Evolutionary conservation across 1,139 yeast species (phyloP), one percentile per base, ranked within the genome.

Genomic region (Kodamaea anthophila): DNA sequence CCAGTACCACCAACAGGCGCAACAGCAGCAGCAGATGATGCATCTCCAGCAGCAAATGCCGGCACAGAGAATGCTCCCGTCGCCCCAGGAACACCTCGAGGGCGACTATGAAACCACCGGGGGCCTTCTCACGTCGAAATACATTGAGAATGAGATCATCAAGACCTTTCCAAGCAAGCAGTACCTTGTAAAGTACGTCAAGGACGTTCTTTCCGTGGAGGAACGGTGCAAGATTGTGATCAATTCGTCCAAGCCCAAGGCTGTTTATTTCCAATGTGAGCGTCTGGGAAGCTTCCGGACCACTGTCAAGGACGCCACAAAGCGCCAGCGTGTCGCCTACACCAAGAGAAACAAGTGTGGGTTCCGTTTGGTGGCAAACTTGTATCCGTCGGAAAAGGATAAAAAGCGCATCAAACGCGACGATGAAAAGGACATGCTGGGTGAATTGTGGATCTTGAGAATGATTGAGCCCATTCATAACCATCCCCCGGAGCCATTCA

Each of bases 241-340:
- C 42, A 65, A 65, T 45, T 61, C 69, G 20, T 63, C 70, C 14
- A 67, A 67, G 45, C 71, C 72, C 13, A 66, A 67, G 46, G 74
- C 74, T 2, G 68, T 67, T 10, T 67, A 67, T 46, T 67, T 66
- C 49, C 72, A 65, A 45, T 67, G 74, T 45, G 74, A 67, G 44
- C 50, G 71, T 32, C 58, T 67, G 6, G 74, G 74, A 2, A 53
- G 60, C 15, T 67, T 66, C 42, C 53, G 74, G 45, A 67, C 74
- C 26, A 67, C 74, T 2, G 74, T 67, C 30, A 66, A 66, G 48
- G 72, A 65, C 38, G 55, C 68, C 9, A 42, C 62, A 26, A 64
- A 64, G 49, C 55, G 74, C 49, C 72, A 67, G 43, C 48, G 74
- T 41, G 70, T 66, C 15, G 74, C 72, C n/a, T 67, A 66, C 49